Evolutionary conservation across 768 basidiomycete species (phyloP), one percentile per base, ranked within the genome.

Genomic region (Pluteus cervinus): DNA sequence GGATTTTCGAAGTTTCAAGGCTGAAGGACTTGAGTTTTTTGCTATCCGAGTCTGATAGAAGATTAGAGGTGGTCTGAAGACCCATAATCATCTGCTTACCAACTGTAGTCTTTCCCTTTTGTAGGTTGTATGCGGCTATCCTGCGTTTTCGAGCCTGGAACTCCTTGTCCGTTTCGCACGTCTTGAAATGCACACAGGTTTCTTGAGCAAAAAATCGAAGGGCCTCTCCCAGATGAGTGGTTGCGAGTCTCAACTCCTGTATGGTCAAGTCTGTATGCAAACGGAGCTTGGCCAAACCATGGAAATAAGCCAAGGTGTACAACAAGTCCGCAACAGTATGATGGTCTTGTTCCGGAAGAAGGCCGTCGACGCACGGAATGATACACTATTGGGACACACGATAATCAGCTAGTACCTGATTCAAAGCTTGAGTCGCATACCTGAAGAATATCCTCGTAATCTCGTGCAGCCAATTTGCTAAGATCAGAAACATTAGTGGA

Each of bases 361-460:
- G 48, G 10, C 55, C 64, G 4, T 70, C 61, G 20, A 69, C 52
- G 1, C 45, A 60, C 3, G 63, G 57, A 12, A 60, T 52, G 1
- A 45, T 30, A 34, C 61, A 65, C 61, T 63, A 25, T n/a, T n/a
- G n/a, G n/a, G n/a, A n/a, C n/a, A n/a, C n/a, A n/a, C n/a, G 4
- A 31, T 16, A 21, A 35, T 20, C 3, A 21, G 15, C 16, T 7
- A 39, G 29, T 8, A n/a, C 12, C 33, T 24, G 4, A 7, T 2
- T 17, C 17, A 22, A 29, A 34, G 22, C 14, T 15, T n/a, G 20
- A 40, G 6, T 9, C 4, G 36, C 35, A 36, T 47, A 52, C 57
- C 46, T 66, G 65, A 0, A 68, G 41, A 0, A 68, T 40, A 33
- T 69, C 66, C 22, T 69, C 58, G 33, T 55, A 69, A 26, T 70